Conservation (phyloP, 1,139 yeast species). For the Saccharomyces hybrid region DNA sequence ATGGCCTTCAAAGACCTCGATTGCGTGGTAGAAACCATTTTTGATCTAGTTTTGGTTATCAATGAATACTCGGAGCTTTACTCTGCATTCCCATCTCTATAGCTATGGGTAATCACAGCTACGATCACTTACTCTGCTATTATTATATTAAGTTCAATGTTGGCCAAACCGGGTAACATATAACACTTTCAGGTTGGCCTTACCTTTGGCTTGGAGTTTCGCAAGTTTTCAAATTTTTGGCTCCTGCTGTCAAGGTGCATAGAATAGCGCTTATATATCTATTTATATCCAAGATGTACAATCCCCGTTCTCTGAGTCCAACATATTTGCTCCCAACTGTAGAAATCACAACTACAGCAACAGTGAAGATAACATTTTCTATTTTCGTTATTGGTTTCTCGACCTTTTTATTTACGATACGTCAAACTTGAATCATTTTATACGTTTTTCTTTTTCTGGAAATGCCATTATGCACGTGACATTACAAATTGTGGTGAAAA, state of each 20-base stretch:
- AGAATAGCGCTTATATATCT: too few species aligned
- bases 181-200: background rate
- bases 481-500: constrained; percentile 1
- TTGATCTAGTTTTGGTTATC: background rate
- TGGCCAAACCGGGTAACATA: background rate
- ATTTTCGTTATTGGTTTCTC: background rate
- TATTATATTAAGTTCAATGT: background rate
- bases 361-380: background rate
- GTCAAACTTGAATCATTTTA: background rate
- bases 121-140: background rate
- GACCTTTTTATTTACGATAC: background rate
- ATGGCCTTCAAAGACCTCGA: constrained; percentile 37
- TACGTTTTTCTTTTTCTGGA: background rate
- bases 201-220: background rate
- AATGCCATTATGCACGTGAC: background rate
- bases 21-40: constrained; percentile 8
- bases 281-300: background rate
- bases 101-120: background rate
- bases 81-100: background rate
- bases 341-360: background rate
- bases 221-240: background rate
- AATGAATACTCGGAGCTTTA: background rate
- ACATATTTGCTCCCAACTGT: background rate
- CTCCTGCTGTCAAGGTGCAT: too few species aligned
- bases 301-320: background rate